A percentile compares a stretch with the other conserved stretches of the same genome.
phyloP scores from a whole-genome alignment of 148 eudicot species.

The Rhododendron kiyosumense region DNA sequence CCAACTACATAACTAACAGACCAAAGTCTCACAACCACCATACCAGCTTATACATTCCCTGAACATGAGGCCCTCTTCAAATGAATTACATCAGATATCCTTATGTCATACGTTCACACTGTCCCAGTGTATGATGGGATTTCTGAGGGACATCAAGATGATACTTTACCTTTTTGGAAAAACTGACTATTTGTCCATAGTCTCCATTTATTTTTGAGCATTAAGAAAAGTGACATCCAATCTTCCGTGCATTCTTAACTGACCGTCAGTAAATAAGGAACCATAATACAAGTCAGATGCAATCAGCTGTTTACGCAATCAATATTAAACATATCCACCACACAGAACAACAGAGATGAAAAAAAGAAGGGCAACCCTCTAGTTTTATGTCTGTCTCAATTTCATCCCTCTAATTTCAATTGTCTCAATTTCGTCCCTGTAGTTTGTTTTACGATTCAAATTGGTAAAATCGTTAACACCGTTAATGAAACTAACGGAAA shows the following conservation, averaged over 20 bases:
- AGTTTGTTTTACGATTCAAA: too few species aligned
- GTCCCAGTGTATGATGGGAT: not conserved
- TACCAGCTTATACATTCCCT: not conserved
- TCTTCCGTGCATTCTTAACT: not conserved
- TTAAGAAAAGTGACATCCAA: not conserved
- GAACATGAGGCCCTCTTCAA: not conserved
- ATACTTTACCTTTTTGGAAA: not conserved
- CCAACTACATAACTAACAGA: not conserved
- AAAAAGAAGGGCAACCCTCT: too few species aligned
- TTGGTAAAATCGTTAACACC: too few species aligned
- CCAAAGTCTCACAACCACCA: not conserved
- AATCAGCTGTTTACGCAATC: not conserved
- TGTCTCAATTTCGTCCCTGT: too few species aligned
- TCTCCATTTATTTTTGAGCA: not conserved
- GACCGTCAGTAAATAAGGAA: not conserved
- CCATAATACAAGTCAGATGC: not conserved
- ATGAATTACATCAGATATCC: not conserved
- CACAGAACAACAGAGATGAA: not conserved
- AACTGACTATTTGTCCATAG: not conserved
- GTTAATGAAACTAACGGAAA: too few species aligned
- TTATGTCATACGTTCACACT: not conserved
- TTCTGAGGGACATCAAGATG: not conserved
- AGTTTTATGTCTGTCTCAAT: too few species aligned
- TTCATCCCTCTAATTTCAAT: too few species aligned
- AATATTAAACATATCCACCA: not conserved